phyloP scores from a whole-genome alignment of 257 asterid species.

The Scutellaria galericulata region DNA sequence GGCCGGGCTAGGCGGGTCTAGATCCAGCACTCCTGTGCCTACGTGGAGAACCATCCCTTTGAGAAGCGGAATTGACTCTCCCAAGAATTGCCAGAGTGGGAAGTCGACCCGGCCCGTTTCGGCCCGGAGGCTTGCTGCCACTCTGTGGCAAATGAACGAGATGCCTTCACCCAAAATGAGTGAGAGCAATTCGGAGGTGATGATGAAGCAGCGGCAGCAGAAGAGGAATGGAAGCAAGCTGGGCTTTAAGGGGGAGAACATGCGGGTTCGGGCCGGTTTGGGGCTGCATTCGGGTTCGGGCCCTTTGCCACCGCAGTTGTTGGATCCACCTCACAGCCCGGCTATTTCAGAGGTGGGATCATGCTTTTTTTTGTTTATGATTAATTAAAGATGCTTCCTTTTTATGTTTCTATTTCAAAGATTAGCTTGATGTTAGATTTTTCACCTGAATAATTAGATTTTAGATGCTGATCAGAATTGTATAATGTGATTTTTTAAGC shows the following conservation, averaged over 20 bases:
- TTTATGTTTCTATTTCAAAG: not conserved
- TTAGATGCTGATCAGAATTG: not conserved
- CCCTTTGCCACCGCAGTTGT: conserved; percentile 68
- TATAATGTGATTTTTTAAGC: not conserved
- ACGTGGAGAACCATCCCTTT: conserved; percentile 70
- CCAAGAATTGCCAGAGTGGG: conserved; percentile 64
- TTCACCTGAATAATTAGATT: conserved; percentile 1
- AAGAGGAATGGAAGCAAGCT: conserved; percentile 42
- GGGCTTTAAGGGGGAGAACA: conserved; percentile 50
- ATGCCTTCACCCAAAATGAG: conserved; percentile 67
- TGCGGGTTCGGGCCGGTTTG: no score
- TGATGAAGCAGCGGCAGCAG: conserved; percentile 41
- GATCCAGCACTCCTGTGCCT: conserved; percentile 95
- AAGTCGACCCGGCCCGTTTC: conserved; percentile 72
- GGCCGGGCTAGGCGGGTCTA: conserved; percentile 63
- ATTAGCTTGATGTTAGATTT: not conserved
- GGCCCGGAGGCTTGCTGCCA: conserved; percentile 90
- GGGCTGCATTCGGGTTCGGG: conserved; percentile 43
- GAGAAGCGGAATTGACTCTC: conserved; percentile 62
- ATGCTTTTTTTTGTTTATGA: not conserved
- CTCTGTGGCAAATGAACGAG: conserved; percentile 92
- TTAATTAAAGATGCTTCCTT: not conserved
- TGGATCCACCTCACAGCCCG: conserved; percentile 89
- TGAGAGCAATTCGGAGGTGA: conserved; percentile 44
- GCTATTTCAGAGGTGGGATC: conserved; percentile 60